Percentiles rank a stretch among this genome's conserved stretches.
Evolutionary conservation across 257 asterid species (phyloP).

Genomic region (Solanum sejunctum): DNA sequence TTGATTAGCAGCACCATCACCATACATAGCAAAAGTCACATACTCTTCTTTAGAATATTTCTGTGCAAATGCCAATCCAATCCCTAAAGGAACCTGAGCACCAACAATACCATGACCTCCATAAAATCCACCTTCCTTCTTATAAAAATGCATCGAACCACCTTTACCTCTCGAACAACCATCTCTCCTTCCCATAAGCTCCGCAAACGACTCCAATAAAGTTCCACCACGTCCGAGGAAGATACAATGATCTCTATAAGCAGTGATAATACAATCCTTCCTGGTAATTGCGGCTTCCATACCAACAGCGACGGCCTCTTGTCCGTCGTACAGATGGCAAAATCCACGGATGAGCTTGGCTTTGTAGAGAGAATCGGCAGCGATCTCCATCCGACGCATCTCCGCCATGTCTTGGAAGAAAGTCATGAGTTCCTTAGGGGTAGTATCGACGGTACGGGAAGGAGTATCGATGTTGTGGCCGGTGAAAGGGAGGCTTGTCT

Average conservation of each 20-base stretch:
- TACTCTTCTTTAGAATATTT: constrained; percentile 75
- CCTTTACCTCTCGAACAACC: constrained; percentile 96
- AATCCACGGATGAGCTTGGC: constrained; percentile 89
- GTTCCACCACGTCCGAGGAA: constrained; percentile 75
- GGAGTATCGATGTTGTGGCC: constrained; percentile 87
- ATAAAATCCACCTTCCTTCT: constrained; percentile 72
- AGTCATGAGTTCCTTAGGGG: constrained; percentile 49
- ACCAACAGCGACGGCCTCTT: constrained; percentile 87
- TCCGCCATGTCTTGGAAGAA: constrained; percentile 76
- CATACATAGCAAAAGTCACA: constrained; percentile 80
- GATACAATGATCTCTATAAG: constrained; percentile 69
- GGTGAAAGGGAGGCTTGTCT: constrained; percentile 81
- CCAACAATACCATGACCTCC: constrained; percentile 99
- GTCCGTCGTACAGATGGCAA: constrained; percentile 94
- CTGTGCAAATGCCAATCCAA: constrained; percentile 94
- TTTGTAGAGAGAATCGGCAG: constrained; percentile 93
- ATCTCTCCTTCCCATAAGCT: constrained; percentile 81
- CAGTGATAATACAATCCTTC: constrained; percentile 69
- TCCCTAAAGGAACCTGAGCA: constrained; percentile 85
- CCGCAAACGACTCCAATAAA: constrained; percentile 51
- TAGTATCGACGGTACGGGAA: constrained; percentile 62
- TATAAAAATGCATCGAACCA: constrained; percentile 95
- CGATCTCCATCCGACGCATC: constrained; percentile 97
- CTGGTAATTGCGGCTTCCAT: constrained; percentile 86
- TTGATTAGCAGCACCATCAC: constrained; percentile 98